These are phyloP conservation scores for Dimocarpus longan DNA, from an alignment of 345 rosid genomes.

Conservation along the genomic window DNA sequence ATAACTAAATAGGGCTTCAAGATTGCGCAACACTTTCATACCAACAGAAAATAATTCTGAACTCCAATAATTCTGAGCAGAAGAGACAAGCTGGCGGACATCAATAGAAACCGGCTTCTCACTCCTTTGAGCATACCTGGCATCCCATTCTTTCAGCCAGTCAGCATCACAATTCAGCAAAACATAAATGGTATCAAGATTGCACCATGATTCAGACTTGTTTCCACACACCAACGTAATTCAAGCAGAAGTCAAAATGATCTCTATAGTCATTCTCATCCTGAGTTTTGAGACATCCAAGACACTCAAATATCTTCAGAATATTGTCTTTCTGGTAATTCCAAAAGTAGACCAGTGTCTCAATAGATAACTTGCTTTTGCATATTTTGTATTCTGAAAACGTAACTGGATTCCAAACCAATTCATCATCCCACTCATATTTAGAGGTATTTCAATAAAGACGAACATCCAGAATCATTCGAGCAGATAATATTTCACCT, in stretches of 20 bases:
- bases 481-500: conserved; percentile 41
- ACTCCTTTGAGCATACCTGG: conserved; percentile 1
- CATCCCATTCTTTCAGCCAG: conserved; percentile 33
- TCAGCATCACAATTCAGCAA: conserved; percentile 39
- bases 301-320: conserved; percentile 29
- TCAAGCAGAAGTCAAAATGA: conserved; percentile 44
- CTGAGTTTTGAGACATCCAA: conserved; percentile 11
- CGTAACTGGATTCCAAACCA: conserved; percentile 21
- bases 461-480: conserved; percentile 48
- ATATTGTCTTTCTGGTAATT: conserved; percentile 46
- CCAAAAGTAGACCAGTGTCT: conserved; percentile 51
- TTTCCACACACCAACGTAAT: conserved; percentile 49
- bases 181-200: conserved; percentile 24
- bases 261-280: conserved; percentile 7
- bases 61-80: conserved; percentile 41
- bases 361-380: conserved; percentile 26
- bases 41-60: conserved; percentile 44
- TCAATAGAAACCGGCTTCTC: conserved; percentile 26
- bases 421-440: conserved; percentile 34
- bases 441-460: conserved; percentile 16
- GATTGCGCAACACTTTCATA: conserved; percentile 31
- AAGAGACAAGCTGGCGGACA: conserved; percentile 30
- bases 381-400: conserved; percentile 21
- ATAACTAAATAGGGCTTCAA: conserved; percentile 25
- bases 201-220: conserved; percentile 4